Percentiles rank a stretch among this genome's conserved stretches.
Evolutionary conservation across 108 stramenopile species (phyloP).

Genomic region (Fragilaria crotonensis): DNA sequence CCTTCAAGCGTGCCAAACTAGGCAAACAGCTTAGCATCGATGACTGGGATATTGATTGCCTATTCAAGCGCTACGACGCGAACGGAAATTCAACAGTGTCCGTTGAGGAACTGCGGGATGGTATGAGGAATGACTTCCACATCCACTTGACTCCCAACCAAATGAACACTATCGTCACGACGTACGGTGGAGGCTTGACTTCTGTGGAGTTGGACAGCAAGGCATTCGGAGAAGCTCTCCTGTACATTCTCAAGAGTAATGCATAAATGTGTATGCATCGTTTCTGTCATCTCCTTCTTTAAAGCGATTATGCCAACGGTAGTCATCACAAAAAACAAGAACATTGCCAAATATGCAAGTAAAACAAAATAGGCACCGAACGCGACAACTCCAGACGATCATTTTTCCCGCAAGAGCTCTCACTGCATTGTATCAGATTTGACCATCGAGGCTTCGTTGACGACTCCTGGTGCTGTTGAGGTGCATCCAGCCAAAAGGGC

Average conservation of each 20-base stretch:
- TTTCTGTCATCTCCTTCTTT: no score
- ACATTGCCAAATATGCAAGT: conserved; percentile 34
- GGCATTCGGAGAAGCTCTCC: neutral
- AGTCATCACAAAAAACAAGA: neutral
- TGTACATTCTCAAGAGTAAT: neutral
- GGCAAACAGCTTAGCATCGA: conserved; percentile 24
- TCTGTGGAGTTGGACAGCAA: neutral
- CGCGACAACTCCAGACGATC: conserved; percentile 39
- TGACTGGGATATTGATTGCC: conserved; percentile 30
- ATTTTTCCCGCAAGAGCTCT: conserved; percentile 8
- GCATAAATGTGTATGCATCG: no score
- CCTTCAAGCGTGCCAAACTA: conserved; percentile 46
- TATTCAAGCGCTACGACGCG: conserved; percentile 39
- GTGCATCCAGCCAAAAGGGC: conserved; percentile 44
- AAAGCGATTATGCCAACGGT: no score
- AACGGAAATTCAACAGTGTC: conserved; percentile 28
- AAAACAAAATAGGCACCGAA: conserved; percentile 48
- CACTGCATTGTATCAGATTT: neutral
- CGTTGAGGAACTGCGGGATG: conserved; percentile 42
- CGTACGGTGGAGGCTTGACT: neutral
- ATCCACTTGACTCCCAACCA: conserved; percentile 23
- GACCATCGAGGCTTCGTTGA: conserved; percentile 10
- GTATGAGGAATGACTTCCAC: conserved; percentile 33
- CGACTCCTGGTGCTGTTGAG: conserved; percentile 38
- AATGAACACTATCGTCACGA: neutral